Evolutionary conservation across 495 filamentous ascomycete species (phyloP).

Genomic region (Cladorrhinum samala): DNA sequence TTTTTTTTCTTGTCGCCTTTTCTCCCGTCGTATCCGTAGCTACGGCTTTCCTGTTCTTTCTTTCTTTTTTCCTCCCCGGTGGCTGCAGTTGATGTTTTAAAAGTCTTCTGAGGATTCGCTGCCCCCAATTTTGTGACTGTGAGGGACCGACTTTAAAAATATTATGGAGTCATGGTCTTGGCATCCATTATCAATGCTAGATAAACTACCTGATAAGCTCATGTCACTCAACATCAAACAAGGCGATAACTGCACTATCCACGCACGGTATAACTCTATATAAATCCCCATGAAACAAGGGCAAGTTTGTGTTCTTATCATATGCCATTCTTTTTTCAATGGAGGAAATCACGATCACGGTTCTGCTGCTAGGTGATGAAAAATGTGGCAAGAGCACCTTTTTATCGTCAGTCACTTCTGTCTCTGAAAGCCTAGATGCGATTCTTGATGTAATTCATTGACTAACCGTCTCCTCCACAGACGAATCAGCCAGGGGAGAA

Average conservation of each 20-base stretch:
- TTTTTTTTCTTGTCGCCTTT: not conserved
- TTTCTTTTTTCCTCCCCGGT: too few relatives aligned
- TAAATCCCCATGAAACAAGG: not conserved
- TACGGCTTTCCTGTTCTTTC: too few relatives aligned
- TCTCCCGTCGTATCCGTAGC: too few relatives aligned
- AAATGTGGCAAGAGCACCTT: conserved; percentile 84
- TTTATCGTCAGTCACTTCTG: conserved; percentile 61
- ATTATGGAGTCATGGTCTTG: conserved; percentile 1
- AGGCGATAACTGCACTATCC: not conserved
- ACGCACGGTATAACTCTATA: not conserved
- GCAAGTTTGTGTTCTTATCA: not conserved
- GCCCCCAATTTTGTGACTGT: not conserved
- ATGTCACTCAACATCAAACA: too few relatives aligned
- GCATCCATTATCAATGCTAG: conserved; percentile 4
- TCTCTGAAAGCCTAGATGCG: not conserved
- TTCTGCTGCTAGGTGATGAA: conserved; percentile 75
- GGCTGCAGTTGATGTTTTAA: too few relatives aligned
- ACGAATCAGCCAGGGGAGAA: conserved; percentile 42
- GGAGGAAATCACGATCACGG: conserved; percentile 50
- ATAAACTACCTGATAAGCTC: not conserved
- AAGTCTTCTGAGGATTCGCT: too few relatives aligned
- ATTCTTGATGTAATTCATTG: not conserved
- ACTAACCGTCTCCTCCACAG: conserved; percentile 26
- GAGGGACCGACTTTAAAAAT: not conserved
- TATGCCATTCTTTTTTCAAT: conserved; percentile 18